A percentile compares a stretch with the other conserved stretches of the same genome.
Conservation (phyloP, 441 rosid genomes). For the Erodium moschatum region DNA sequence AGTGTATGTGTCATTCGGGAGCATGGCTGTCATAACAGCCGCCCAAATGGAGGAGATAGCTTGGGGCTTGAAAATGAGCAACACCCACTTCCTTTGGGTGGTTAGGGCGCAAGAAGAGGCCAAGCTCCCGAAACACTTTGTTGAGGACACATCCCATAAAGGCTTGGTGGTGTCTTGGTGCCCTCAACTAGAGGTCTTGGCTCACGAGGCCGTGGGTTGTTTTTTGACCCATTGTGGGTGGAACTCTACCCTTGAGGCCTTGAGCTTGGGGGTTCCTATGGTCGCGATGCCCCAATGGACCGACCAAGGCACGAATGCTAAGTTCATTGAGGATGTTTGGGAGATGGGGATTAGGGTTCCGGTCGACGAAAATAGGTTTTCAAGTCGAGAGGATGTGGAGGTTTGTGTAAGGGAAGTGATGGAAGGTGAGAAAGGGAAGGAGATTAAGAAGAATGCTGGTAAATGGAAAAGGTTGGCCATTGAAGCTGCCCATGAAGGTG, state of each 20-base stretch:
- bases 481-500: constrained; percentile 15
- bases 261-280: constrained; percentile 14
- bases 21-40: constrained; percentile 10
- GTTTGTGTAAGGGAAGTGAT: constrained; percentile 3
- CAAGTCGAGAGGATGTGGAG: constrained; percentile 13
- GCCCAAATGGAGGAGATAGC: constrained; percentile 23
- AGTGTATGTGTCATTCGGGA: constrained; percentile 21
- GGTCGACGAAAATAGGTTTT: constrained; percentile 10
- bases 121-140: constrained; percentile 6
- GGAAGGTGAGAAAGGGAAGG: constrained; percentile 13
- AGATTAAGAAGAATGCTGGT: constrained; percentile 10
- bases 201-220: background rate
- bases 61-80: constrained; percentile 8
- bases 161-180: constrained; percentile 15
- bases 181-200: constrained; percentile 13
- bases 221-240: constrained; percentile 10
- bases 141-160: constrained; percentile 2
- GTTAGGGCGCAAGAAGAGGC: constrained; percentile 12
- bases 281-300: constrained; percentile 17
- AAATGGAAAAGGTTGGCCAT: constrained; percentile 16
- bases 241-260: constrained; percentile 14
- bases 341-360: constrained; percentile 9
- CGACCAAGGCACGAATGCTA: constrained; percentile 19
- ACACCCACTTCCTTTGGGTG: constrained; percentile 17
- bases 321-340: constrained; percentile 17